A percentile compares a stretch with the other conserved stretches of the same genome.
Conservation (phyloP, 352 stramenopile species). For the Phytophthora macrochlamydospora region DNA sequence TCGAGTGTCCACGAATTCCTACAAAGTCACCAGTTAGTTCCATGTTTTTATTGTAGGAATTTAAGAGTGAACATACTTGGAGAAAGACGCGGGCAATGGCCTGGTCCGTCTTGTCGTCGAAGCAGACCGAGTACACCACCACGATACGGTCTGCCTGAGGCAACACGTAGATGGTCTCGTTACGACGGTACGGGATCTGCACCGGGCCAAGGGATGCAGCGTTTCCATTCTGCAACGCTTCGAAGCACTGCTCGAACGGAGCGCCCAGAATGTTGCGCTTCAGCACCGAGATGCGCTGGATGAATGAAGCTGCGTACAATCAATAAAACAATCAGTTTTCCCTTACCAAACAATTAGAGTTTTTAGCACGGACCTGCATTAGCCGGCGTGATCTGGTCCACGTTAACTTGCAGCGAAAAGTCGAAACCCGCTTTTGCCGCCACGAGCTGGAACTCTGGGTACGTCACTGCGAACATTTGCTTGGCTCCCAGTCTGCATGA, state of each 20-base stretch:
- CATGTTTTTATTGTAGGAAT: not conserved
- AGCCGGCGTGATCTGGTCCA: slow-evolving; percentile 71
- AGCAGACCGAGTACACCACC: slow-evolving; percentile 93
- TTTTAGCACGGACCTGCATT: slow-evolving; percentile 54
- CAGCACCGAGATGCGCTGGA: slow-evolving; percentile 73
- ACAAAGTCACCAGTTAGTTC: not conserved
- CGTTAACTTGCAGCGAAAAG: slow-evolving; percentile 76
- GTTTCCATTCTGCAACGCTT: slow-evolving; percentile 72
- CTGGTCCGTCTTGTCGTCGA: slow-evolving; percentile 93
- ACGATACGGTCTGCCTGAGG: slow-evolving; percentile 89
- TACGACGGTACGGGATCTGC: slow-evolving; percentile 87
- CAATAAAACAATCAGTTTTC: slow-evolving; percentile 1
- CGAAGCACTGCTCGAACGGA: slow-evolving; percentile 86
- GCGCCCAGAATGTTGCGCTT: slow-evolving; percentile 85
- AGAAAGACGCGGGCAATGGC: slow-evolving; percentile 92
- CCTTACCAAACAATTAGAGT: not conserved
- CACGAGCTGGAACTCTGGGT: slow-evolving; percentile 76
- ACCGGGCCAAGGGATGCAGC: slow-evolving; percentile 59
- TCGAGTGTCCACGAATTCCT: slow-evolving; percentile 93
- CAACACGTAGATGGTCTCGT: slow-evolving; percentile 88
- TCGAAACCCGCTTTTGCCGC: slow-evolving; percentile 80
- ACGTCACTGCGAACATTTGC: slow-evolving; percentile 76
- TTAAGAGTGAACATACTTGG: slow-evolving; percentile 40
- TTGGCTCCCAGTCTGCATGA: slow-evolving; percentile 57
- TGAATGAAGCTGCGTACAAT: slow-evolving; percentile 60